Conservation (phyloP, 2,329 filamentous ascomycete species). For the Falciphora oryzae region DNA sequence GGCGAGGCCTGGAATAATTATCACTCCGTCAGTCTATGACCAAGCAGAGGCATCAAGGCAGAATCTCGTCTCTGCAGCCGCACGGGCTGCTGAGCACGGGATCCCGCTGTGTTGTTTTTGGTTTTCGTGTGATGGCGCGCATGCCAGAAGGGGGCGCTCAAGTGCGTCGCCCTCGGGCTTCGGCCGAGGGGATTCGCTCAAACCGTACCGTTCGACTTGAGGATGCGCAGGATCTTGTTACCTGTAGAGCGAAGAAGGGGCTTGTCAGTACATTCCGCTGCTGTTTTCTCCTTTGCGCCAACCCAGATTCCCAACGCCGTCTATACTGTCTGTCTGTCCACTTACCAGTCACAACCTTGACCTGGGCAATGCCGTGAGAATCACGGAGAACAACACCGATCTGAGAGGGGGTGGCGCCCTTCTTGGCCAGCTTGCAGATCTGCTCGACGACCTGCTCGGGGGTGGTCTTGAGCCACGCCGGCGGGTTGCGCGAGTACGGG, state of each 20-base stretch:
- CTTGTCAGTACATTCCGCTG: conserved; percentile 28
- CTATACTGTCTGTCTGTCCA: conserved; percentile 12
- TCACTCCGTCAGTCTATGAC: conserved; percentile 92
- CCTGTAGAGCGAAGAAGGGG: conserved; percentile 44
- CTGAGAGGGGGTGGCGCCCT: conserved; percentile 97
- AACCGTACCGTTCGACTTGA: conserved; percentile 92
- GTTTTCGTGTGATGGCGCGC: conserved; percentile 11
- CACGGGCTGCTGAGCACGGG: not conserved
- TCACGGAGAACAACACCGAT: conserved; percentile 99
- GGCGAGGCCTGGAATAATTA: conserved; percentile 79
- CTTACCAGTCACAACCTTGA: conserved; percentile 95
- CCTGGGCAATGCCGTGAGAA: conserved; percentile 95
- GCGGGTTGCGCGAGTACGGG: conserved; percentile 91
- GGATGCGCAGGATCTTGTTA: conserved; percentile 99
- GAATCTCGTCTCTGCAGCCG: conserved; percentile 14
- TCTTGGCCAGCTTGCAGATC: conserved; percentile 98
- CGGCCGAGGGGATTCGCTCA: conserved; percentile 23
- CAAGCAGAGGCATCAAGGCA: conserved; percentile 70
- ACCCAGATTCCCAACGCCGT: not conserved
- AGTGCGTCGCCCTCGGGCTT: not conserved
- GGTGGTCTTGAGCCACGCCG: conserved; percentile 97
- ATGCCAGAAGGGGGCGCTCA: not conserved
- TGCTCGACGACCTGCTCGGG: conserved; percentile 98
- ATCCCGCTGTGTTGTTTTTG: not conserved
- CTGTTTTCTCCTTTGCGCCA: not conserved